phyloP scores from a whole-genome alignment of 805 yeast genomes.

The Groenewaldozyma salmanticensis region DNA sequence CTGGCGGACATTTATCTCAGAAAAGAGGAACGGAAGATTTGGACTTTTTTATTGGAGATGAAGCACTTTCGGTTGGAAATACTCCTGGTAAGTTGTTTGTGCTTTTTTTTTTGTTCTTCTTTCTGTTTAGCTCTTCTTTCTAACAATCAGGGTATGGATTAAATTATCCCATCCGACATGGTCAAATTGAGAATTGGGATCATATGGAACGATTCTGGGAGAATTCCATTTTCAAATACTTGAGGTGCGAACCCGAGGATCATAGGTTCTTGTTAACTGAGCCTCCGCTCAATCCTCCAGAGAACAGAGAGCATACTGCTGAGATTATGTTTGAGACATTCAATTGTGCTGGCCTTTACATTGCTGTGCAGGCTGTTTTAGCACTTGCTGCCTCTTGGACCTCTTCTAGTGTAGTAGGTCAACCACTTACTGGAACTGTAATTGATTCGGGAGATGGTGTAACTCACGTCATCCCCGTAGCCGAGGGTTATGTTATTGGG shows the following conservation, averaged over 20 bases:
- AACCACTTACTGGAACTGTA: slow-evolving; percentile 96
- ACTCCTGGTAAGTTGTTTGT: slow-evolving; percentile 45
- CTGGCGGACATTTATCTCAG: slow-evolving; percentile 40
- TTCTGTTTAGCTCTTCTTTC: background rate
- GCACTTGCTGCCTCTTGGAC: slow-evolving; percentile 99
- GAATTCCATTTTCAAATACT: slow-evolving; percentile 87
- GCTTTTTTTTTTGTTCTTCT: background rate
- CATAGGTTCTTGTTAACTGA: slow-evolving; percentile 92
- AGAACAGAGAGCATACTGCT: slow-evolving; percentile 96
- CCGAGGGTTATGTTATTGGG: slow-evolving; percentile 98
- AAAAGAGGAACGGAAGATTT: slow-evolving; percentile 90
- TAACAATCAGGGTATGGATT: slow-evolving; percentile 51
- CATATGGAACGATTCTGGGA: slow-evolving; percentile 99
- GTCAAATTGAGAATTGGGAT: slow-evolving; percentile 98
- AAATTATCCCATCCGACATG: slow-evolving; percentile 90
- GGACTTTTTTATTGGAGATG: slow-evolving; percentile 93
- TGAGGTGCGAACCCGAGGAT: slow-evolving; percentile 98
- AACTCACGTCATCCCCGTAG: slow-evolving; percentile 94
- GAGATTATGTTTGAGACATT: slow-evolving; percentile 98
- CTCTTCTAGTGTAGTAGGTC: slow-evolving; percentile 84
- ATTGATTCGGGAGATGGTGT: slow-evolving; percentile 99
- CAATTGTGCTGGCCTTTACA: slow-evolving; percentile 96
- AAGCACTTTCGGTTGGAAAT: slow-evolving; percentile 83
- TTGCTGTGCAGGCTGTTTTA: slow-evolving; percentile 97
- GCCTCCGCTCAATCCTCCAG: slow-evolving; percentile 99